Base-by-base conservation (phyloP, 345 rosid species). In the Brassica rapa region DNA sequence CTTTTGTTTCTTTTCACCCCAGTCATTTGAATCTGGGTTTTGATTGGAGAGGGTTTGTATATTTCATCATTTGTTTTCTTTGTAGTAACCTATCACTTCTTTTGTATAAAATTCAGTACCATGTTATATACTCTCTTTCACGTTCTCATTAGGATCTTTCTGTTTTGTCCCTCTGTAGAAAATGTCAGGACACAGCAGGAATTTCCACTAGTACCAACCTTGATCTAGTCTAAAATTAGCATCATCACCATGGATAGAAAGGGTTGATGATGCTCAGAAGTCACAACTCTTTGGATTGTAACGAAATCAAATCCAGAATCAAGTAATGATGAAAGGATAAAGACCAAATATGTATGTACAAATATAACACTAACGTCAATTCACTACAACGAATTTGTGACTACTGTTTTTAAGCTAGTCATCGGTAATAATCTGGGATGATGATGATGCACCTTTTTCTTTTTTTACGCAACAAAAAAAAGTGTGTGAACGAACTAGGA, bases 31-130 rank as follows among this genome's bases (percentile, higher is more conserved):
- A 37, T 68, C 66, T 79, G 66, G 75, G 71, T 69, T 74, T 68
- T 80, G 79, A 62, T 74, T 74, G 63, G 75, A 55, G 75, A 63
- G 75, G 62, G 66, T 62, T n/a, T 74, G 75, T 80, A 73, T 51
- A 62, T 72, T 73, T 46, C 43, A 63, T 39, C 70, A 43, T 8
- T 25, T 57, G 15, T 66, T 21, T 68, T 68, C 57, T 9, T 1
- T 23, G 64, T 51, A 29, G 72, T 6, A 61, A 73, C 78, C 39
- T 14, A 3, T 68, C 10, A 35, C 60, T 49, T 78, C 41, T 46
- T 77, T 62, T 79, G 82, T 79, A 80, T 74, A 80, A 79, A 74
- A 74, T 29, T 55, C 62, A 62, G 79, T 32, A 74, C 74, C 60
- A 68, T 61, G 78, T 73, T 79, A 51, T 27, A 55, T 15, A 51